These are phyloP conservation scores for Colletotrichum sp. DNA, from an alignment of 2,329 filamentous ascomycete genomes.

Conservation along the genomic window DNA sequence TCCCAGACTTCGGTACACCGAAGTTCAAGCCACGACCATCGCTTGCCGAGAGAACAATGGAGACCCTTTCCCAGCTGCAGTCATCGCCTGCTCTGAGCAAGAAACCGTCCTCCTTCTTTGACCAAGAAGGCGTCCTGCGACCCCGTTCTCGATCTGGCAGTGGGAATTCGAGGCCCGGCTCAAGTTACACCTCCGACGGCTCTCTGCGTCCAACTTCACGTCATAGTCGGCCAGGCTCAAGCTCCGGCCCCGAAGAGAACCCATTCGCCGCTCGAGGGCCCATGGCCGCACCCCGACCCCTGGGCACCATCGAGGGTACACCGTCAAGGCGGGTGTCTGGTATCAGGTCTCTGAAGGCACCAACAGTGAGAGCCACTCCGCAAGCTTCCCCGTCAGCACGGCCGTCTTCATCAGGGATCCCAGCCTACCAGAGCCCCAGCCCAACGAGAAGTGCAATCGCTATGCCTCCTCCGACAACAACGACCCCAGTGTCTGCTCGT, in stretches of 20 bases:
- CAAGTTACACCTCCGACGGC: constrained; percentile 65
- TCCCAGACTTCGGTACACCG: constrained; percentile 18
- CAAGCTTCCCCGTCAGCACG: constrained; percentile 25
- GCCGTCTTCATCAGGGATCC: constrained; percentile 34
- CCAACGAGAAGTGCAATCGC: constrained; percentile 38
- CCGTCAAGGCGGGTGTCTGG: constrained; percentile 38
- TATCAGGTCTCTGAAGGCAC: constrained; percentile 39
- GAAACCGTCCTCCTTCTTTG: constrained; percentile 76
- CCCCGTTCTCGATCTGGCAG: constrained; percentile 55
- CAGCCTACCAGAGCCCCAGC: constrained; percentile 38
- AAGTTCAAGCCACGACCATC: constrained; percentile 53
- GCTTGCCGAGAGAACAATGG: constrained; percentile 83
- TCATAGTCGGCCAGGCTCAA: constrained; percentile 60
- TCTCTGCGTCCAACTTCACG: constrained; percentile 57
- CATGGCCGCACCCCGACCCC: constrained; percentile 45
- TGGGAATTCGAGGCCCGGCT: constrained; percentile 56
- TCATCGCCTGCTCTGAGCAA: constrained; percentile 75
- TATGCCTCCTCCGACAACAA: constrained; percentile 37
- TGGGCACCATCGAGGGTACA: constrained; percentile 49
- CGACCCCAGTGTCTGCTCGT: constrained; percentile 51
- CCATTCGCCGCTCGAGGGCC: constrained; percentile 44
- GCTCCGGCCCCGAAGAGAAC: constrained; percentile 51
- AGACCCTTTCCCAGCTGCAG: constrained; percentile 80
- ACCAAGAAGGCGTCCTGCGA: constrained; percentile 62
- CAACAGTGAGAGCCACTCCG: constrained; percentile 29